Base-by-base conservation (phyloP, 1,284 basidiomycete genomes). In the Trametes hirsuta region DNA sequence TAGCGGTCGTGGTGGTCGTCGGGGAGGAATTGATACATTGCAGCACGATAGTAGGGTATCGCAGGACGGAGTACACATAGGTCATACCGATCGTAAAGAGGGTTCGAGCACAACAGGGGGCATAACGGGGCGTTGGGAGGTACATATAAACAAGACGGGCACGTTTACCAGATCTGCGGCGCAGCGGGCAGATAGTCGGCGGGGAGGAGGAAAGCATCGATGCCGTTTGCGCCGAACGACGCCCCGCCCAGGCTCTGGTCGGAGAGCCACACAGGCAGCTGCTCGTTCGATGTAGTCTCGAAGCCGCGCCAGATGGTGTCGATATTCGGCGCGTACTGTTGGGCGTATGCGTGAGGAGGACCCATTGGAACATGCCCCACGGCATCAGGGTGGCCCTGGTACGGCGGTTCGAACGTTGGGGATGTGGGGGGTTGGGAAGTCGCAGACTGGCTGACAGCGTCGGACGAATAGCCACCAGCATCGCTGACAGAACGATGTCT, bases 121-220 rank as follows among this genome's bases (percentile, higher is more conserved):
- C 49, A 48, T 40, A 47, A 18, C 44, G 55, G 47, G 48, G 53
- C 44, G 8, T 35, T n/a, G 14, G 40, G 37, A 47, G 12, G 49
- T 55, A 62, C 46, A 54, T 48, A 44, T 4, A 53, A 48, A 55
- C 14, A 46, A 44, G 42, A 42, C 47, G 24, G 25, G 54, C 37
- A 59, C 66, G 47, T 22, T 70, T 67, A 91, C 89, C 89, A 91
- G 58, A 91, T 91, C 71, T 90, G 88, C 45, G 85, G 81, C 25
- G 83, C 79, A 58, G 84, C 78, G 2, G 86, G 86, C 46, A 91
- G 78, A 67, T 88, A 92, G 69, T 91, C 87, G 40, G 77, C 75
- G 15, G 91, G 91, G 45, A 93, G 79, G 53, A 93, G 77, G 75
- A 92, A 93, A 14, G 91, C 90, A 69, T 93, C 88, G 78, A 93